These are phyloP conservation scores for Trypanosoma cruzi DNA, from an alignment of 208 protist species.

Conservation along the genomic window DNA sequence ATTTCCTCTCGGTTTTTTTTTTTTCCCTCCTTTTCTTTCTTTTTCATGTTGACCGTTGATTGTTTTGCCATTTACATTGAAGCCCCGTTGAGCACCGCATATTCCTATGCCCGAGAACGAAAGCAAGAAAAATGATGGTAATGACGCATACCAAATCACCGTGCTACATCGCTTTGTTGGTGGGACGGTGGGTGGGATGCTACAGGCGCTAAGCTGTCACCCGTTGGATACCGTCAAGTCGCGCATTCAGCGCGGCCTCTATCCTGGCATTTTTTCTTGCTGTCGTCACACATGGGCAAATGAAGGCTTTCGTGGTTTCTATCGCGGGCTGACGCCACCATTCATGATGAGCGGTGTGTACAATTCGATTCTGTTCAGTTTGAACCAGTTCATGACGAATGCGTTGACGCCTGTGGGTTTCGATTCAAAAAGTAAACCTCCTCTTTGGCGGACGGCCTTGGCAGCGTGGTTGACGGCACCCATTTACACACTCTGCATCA, in stretches of 20 bases:
- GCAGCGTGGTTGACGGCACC: constrained; percentile 63
- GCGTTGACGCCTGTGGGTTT: constrained; percentile 42
- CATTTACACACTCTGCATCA: constrained; percentile 57
- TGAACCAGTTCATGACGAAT: constrained; percentile 67
- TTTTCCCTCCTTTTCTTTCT: background rate
- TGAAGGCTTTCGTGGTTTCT: constrained; percentile 68
- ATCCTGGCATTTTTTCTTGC: constrained; percentile 47
- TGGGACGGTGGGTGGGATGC: constrained; percentile 58
- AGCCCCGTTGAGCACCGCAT: background rate
- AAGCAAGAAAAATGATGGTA: background rate
- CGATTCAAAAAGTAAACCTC: constrained; percentile 23
- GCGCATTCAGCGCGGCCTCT: constrained; percentile 65
- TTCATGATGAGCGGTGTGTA: constrained; percentile 60
- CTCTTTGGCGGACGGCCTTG: constrained; percentile 62
- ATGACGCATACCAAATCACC: constrained; percentile 6
- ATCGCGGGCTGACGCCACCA: constrained; percentile 55
- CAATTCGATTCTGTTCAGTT: constrained; percentile 73
- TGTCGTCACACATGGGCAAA: constrained; percentile 39
- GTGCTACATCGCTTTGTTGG: constrained; percentile 53
- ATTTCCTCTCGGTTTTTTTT: background rate
- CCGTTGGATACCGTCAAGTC: constrained; percentile 79
- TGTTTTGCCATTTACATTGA: background rate
- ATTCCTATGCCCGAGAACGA: background rate
- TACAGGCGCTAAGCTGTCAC: constrained; percentile 68
- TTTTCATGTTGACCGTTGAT: background rate